Evolutionary conservation across 352 stramenopile species (phyloP), one percentile per base, ranked within the genome.

Genomic region (Phytopythium mirpurense): DNA sequence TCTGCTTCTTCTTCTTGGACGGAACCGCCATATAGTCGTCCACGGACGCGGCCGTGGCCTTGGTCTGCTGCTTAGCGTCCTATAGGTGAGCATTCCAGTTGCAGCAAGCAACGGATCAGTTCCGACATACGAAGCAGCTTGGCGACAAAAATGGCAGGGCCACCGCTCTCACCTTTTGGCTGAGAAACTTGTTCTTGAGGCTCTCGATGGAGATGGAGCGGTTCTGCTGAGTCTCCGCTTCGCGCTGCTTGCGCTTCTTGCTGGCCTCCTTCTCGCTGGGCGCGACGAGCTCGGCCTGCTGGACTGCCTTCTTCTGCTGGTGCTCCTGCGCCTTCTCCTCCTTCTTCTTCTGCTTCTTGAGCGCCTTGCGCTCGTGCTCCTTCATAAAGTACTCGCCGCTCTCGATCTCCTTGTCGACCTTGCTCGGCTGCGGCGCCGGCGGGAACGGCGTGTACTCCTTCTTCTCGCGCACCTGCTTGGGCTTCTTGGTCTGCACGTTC

Each of bases 341-440:
- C 38, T 76, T 58, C 67, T 97, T 97, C 51, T 97, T 82, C 42
- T 81, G 66, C 47, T 97, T 85, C 67, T 97, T 97, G 58, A 92
- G 82, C 1, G 83, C 79, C 70, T 98, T 96, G 53, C 93, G 87
- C 67, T 98, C 88, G 41, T 96, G 75, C 67, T 98, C 93, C 55
- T 97, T 98, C 50, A 99, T 90, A 72, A 99, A 99, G 78, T 98
- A 99, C 76, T 99, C 97, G 65, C 97, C 97, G 41, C 85, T 98
- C 66, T 99, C 97, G 55, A 99, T 94, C 75, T 99, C 94, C 66
- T 96, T 79, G 83, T 99, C 97, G 54, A 99, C 78, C 82, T 99
- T 99, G 68, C 85, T 97, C 43, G 91, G 92, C 50, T 63, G 83
- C 51, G 96, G 97, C 26, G 95, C 88, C 5, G 97, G 97, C 47